A percentile compares a stretch with the other conserved stretches of the same genome.
Evolutionary conservation across 2,329 filamentous ascomycete species (phyloP).

Genomic region (Canariomyces notabilis): DNA sequence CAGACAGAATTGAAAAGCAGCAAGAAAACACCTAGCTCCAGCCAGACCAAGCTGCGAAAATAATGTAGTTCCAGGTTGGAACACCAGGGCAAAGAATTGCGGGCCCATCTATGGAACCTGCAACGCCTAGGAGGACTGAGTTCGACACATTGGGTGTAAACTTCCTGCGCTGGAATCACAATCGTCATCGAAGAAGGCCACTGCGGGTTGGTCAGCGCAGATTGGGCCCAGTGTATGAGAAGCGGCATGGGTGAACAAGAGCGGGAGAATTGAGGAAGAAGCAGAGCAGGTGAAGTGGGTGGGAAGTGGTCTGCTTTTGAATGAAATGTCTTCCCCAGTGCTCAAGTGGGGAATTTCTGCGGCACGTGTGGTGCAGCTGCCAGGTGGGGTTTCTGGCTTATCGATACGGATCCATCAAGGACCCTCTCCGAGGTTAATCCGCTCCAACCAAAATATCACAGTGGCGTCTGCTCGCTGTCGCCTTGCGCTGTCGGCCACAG

Average conservation of each 20-base stretch:
- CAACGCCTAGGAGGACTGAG: too few relatives aligned
- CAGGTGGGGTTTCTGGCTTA: neutral
- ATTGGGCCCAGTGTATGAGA: neutral
- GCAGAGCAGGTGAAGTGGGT: conserved; percentile 7
- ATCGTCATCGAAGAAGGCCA: too few relatives aligned
- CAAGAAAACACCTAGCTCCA: neutral
- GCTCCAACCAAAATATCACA: conserved; percentile 13
- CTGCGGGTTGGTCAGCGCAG: too few relatives aligned
- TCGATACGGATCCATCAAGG: neutral
- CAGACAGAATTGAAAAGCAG: neutral
- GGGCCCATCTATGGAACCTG: too few relatives aligned
- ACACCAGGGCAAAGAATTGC: too few relatives aligned
- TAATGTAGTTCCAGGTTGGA: too few relatives aligned
- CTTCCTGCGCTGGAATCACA: too few relatives aligned
- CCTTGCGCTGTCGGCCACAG: neutral
- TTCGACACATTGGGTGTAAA: too few relatives aligned
- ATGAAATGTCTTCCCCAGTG: conserved; percentile 12
- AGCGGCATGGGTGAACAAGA: neutral
- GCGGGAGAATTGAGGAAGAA: conserved; percentile 16
- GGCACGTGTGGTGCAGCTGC: conserved; percentile 14
- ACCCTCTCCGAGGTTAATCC: conserved; percentile 11
- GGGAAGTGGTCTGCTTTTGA: conserved; percentile 25
- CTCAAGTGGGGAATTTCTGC: conserved; percentile 14
- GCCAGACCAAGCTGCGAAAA: neutral
- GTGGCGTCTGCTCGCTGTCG: neutral